Percentiles rank a stretch among this genome's conserved stretches.
Evolutionary conservation across 352 stramenopile genomes (phyloP).

Genomic region (Globisporangium spiculum): DNA sequence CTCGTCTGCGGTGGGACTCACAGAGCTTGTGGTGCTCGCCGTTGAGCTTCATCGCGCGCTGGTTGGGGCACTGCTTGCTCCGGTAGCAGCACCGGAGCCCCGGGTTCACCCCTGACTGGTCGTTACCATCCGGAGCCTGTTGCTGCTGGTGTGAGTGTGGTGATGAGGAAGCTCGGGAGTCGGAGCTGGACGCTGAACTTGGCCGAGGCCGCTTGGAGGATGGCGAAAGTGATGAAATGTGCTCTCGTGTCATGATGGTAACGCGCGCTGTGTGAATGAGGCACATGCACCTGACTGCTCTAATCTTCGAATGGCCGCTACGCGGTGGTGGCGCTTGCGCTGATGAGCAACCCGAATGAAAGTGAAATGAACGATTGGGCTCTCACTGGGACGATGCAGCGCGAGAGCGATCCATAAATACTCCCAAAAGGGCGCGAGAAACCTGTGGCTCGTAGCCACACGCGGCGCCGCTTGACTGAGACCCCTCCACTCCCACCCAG

Average conservation of each 20-base stretch:
- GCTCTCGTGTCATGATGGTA: not conserved
- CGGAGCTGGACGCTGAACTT: not conserved
- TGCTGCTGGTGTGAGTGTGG: not conserved
- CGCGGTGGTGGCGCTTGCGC: too few species aligned
- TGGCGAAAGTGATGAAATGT: not conserved
- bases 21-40: slow-evolving; percentile 37
- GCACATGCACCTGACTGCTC: not conserved
- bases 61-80: slow-evolving; percentile 31
- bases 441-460: not conserved
- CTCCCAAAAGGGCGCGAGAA: not conserved
- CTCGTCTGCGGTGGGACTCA: slow-evolving; percentile 31
- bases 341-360: not conserved
- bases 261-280: not conserved
- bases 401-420: not conserved
- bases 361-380: not conserved
- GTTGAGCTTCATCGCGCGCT: slow-evolving; percentile 37
- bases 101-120: not conserved
- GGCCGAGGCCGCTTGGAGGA: not conserved
- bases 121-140: not conserved
- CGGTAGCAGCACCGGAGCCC: slow-evolving; percentile 21
- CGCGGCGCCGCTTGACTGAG: not conserved
- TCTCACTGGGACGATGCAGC: not conserved
- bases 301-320: not conserved
- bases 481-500: too few species aligned
- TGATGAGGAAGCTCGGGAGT: not conserved